These are phyloP conservation scores for Paratinospora sagittata DNA, from an alignment of 164 flowering plant species.

Conservation along the genomic window DNA sequence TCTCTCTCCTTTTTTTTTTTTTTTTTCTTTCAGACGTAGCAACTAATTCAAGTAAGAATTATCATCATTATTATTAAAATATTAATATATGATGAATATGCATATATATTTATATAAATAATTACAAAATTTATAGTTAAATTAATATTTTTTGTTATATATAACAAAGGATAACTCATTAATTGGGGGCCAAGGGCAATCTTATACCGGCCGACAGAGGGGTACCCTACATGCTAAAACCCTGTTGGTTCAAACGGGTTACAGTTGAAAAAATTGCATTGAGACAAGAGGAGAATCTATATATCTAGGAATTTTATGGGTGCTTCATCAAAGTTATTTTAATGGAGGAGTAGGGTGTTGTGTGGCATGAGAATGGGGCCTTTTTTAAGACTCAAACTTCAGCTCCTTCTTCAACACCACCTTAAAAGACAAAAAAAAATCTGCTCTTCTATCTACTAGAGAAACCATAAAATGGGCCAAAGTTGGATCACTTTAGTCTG, in stretches of 20 bases:
- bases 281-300: slow-evolving; percentile 1
- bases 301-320: neutral
- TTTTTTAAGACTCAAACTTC: neutral
- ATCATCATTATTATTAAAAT: neutral
- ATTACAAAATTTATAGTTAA: too few relatives aligned
- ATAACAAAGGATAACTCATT: too few relatives aligned
- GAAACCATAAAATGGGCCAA: neutral
- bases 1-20: neutral
- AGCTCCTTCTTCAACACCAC: neutral
- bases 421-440: neutral
- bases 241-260: neutral
- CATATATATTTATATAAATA: too few relatives aligned
- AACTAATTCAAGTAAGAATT: neutral
- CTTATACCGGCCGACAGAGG: neutral
- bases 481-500: slow-evolving; percentile 1
- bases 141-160: too few relatives aligned
- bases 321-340: neutral
- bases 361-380: neutral
- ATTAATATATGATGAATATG: too few relatives aligned
- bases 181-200: too few relatives aligned
- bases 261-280: neutral
- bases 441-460: neutral
- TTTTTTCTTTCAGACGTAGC: neutral
- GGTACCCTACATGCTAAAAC: neutral
- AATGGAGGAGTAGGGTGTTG: neutral